Conservation (phyloP, 2,329 filamentous ascomycete species). For the Xylogone sp. region DNA sequence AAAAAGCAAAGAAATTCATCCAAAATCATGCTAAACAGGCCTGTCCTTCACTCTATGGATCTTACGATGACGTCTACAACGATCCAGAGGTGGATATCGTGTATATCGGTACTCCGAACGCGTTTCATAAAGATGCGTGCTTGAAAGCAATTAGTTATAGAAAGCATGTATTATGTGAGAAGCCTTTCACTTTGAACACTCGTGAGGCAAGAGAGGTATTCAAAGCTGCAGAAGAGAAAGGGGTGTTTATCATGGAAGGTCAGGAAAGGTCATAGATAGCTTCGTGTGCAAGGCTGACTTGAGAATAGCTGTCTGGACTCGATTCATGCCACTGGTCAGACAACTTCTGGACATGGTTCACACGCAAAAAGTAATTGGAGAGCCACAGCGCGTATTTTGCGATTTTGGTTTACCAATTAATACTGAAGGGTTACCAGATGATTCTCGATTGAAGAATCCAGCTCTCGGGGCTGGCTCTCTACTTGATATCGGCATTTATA, state of each 20-base stretch:
- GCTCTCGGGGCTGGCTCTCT: conserved; percentile 61
- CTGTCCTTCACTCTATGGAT: conserved; percentile 40
- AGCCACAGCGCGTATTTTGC: conserved; percentile 32
- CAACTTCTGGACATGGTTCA: conserved; percentile 5
- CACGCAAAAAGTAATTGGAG: conserved; percentile 36
- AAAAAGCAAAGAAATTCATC: conserved; percentile 36
- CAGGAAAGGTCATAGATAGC: conserved; percentile 40
- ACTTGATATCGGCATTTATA: conserved; percentile 64
- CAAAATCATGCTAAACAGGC: conserved; percentile 23
- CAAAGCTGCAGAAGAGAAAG: conserved; percentile 50
- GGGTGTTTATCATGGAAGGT: conserved; percentile 59
- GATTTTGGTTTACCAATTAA: conserved; percentile 17
- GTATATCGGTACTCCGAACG: conserved; percentile 65
- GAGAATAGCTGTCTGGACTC: conserved; percentile 57
- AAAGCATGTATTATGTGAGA: conserved; percentile 66
- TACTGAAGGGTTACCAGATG: conserved; percentile 4
- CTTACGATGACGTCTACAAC: conserved; percentile 59
- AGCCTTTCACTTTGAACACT: conserved; percentile 65
- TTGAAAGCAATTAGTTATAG: conserved; percentile 58
- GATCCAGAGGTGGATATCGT: conserved; percentile 62
- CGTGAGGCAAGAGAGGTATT: conserved; percentile 54
- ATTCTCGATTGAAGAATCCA: conserved; percentile 61
- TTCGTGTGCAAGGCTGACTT: background rate
- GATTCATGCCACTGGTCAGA: conserved; percentile 61
- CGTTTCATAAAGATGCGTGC: conserved; percentile 64